Base-by-base conservation (phyloP, 768 basidiomycete genomes). In the Scleroderma bovista region DNA sequence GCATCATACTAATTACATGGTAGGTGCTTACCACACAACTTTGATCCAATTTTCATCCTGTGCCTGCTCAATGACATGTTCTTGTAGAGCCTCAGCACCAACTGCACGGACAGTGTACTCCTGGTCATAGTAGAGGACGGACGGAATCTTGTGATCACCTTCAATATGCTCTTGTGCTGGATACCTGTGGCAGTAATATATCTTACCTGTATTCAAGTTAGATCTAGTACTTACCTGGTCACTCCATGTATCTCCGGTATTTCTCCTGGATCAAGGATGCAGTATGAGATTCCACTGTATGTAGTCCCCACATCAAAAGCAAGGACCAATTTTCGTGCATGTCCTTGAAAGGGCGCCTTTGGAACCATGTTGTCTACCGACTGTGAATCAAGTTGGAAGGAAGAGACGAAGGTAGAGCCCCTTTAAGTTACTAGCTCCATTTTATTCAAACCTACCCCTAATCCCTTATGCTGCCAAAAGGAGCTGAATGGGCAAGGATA, bases 111-210 rank as follows among this genome's bases (percentile, higher is more conserved):
- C 64, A 2, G 56, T 56, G 6, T 73, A 74, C 15, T 57, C 44
- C 39, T 60, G 46, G 48, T 73, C 70, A 44, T 76, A 75, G 53
- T 71, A 76, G 24, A 77, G 47, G 31, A 75, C 58, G 5, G 72
- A 71, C 1, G 75, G 74, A n/a, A 76, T 72, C 56, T 69, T 75
- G 39, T 65, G 69, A 31, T 68, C 66, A 6, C 70, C 70, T 23
- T 63, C 61, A 13, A 50, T 53, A 34, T 61, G 60, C 39, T 71
- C 68, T 47, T 72, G 72, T 2, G 66, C 72, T 11, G 69, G 70
- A 53, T 62, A 68, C 32, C 66, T 78, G 29, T 34, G 22, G n/a
- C 15, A 44, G 44, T 42, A 5, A 22, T 17, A 11, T 38, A 12
- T 13, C 23, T n/a, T n/a, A n/a, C n/a, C n/a, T n/a, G n/a, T n/a